Evolutionary conservation across 2,329 filamentous ascomycete species (phyloP), one percentile per base, ranked within the genome.

Genomic region (Gyromitra esculenta): DNA sequence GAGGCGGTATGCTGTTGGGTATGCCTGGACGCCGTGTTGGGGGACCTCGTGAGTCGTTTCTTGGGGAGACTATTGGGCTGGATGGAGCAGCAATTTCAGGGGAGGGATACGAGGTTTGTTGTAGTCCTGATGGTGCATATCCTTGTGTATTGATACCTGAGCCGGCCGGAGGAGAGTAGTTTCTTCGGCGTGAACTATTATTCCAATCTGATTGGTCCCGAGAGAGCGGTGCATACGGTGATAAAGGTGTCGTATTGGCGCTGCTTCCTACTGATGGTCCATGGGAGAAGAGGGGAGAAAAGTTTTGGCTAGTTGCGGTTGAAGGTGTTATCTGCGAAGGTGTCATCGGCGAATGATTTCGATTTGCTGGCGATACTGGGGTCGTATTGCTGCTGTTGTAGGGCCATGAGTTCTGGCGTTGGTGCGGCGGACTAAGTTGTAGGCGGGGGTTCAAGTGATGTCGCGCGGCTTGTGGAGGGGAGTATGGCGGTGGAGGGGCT

Each of bases 401-500:
- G 18, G 62, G 65, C 77, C 77, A 79, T 57, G 76, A 72, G 18
- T 66, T 57, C 56, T 76, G 76, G 41, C 77, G 72, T 39, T 72
- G 77, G 11, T 77, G 75, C 2, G 76, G 68, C 4, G 77, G 72
- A 13, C 65, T 73, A 11, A 78, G 59, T n/a, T 78, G 77, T 13
- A 77, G 52, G 8, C 69, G 75, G 8, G 69, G 75, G 15, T 73
- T 76, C n/a, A 35, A 18, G 9, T 75, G 75, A n/a, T 76, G 76
- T 59, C 77, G 75, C 43, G 60, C 54, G 21, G 54, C 60, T 21
- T 75, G 54, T 15, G 75, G 72, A 11, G 77, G 77, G 11, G 77
- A 79, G 31, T 79, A 79, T 21, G 77, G 77, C 5, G 77, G 77
- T 35, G 77, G 77, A 54, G 77, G 77, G 39, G 75, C 77, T 78